Percentiles rank a stretch among this genome's conserved stretches.
These are phyloP conservation scores for Sphagnum magellanicum DNA, from an alignment of 228 moss, liverwort and hornwort genomes.

Conservation along the genomic window DNA sequence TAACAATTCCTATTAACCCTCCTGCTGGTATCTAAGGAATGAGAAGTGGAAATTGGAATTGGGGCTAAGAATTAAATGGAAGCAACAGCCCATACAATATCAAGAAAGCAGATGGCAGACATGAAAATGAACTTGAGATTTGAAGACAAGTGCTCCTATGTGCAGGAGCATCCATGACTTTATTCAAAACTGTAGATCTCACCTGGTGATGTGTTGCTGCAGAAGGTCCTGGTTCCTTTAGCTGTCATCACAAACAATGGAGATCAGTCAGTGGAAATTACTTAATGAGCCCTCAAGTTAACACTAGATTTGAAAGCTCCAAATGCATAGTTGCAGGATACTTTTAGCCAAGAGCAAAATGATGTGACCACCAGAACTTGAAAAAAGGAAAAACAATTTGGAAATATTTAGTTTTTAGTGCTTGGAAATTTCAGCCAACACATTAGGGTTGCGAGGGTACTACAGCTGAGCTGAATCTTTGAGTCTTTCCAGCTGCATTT, in stretches of 20 bases:
- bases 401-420: background rate
- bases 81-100: background rate
- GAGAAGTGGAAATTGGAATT: background rate
- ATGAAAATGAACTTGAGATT: conserved; percentile 51
- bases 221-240: conserved; percentile 22
- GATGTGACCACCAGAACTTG: too few species aligned
- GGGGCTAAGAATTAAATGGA: background rate
- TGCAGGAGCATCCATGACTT: conserved; percentile 38
- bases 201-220: conserved; percentile 39
- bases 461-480: conserved; percentile 24
- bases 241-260: conserved; percentile 6
- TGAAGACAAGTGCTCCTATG: conserved; percentile 57
- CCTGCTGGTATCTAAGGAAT: background rate
- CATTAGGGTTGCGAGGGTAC: too few species aligned
- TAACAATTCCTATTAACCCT: too few species aligned
- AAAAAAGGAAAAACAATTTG: background rate
- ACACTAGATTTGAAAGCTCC: too few species aligned
- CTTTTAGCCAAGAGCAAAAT: too few species aligned
- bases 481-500: conserved; percentile 7
- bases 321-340: too few species aligned
- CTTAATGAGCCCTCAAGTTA: too few species aligned
- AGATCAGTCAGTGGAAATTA: background rate
- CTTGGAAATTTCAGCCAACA: background rate
- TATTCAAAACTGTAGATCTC: conserved; percentile 42
- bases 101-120: conserved; percentile 23